Conservation (phyloP, 768 basidiomycete species). For the Auriscalpium vulgare region DNA sequence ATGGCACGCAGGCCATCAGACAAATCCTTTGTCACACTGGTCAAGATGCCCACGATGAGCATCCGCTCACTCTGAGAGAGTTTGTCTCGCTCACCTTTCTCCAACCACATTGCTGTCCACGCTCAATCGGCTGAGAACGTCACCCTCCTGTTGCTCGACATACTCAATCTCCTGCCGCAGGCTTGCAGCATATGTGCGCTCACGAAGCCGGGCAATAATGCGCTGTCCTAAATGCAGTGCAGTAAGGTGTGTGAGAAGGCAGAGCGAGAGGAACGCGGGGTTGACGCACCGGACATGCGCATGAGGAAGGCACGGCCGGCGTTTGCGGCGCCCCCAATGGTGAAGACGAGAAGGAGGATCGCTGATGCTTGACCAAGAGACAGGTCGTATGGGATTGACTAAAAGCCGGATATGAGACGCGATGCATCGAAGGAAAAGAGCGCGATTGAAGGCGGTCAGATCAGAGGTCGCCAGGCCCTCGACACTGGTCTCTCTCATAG, state of each 20-base stretch:
- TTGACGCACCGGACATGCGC: conserved; percentile 65
- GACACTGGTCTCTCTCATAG: no score
- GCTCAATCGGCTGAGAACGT: conserved; percentile 85
- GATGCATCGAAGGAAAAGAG: not conserved
- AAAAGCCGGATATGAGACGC: not conserved
- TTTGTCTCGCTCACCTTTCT: conserved; percentile 51
- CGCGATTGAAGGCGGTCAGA: no score
- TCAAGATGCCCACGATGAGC: not conserved
- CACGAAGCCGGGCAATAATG: conserved; percentile 82
- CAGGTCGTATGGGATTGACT: conserved; percentile 65
- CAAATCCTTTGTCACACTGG: conserved; percentile 68
- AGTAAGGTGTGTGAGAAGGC: not conserved
- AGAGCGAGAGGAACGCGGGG: not conserved
- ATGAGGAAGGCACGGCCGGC: conserved; percentile 78
- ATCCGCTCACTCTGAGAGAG: no score
- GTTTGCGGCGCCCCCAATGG: conserved; percentile 81
- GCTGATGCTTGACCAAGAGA: conserved; percentile 75
- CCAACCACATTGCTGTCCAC: conserved; percentile 92
- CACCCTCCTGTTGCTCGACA: conserved; percentile 88
- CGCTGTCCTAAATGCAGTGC: conserved; percentile 52
- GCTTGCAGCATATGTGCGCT: conserved; percentile 77
- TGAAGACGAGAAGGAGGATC: conserved; percentile 67
- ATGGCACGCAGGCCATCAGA: conserved; percentile 77
- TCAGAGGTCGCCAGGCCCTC: no score
- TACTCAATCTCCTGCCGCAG: conserved; percentile 88